phyloP scores from a whole-genome alignment of 106 monocot genomes.

The Gastrodia elata region DNA sequence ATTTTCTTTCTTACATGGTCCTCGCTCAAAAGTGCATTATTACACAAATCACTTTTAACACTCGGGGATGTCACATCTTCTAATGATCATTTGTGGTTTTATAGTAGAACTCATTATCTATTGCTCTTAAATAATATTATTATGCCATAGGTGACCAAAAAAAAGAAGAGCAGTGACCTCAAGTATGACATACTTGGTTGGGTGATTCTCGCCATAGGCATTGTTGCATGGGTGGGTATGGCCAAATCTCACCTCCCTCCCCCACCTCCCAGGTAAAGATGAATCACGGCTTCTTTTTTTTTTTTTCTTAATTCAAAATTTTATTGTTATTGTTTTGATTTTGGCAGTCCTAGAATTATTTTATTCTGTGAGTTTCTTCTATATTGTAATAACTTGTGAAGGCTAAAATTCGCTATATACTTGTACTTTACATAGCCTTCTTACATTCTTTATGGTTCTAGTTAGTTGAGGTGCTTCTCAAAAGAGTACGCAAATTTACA shows the following conservation, averaged over 20 bases:
- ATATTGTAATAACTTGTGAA: not conserved
- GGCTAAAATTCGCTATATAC: not conserved
- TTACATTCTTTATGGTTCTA: not conserved
- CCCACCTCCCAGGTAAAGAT: constrained; percentile 20
- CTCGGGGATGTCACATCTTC: too few relatives aligned
- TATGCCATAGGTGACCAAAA: constrained; percentile 14
- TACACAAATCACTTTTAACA: too few relatives aligned
- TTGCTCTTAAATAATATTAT: not conserved
- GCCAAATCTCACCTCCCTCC: constrained; percentile 40
- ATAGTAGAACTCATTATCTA: too few relatives aligned
- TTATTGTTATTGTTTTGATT: not conserved
- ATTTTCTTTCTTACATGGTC: too few relatives aligned
- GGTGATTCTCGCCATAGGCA: constrained; percentile 27
- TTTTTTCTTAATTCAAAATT: too few relatives aligned
- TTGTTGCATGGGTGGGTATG: constrained; percentile 36
- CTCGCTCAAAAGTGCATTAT: too few relatives aligned
- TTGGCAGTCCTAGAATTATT: not conserved
- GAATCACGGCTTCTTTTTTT: not conserved
- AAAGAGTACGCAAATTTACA: not conserved
- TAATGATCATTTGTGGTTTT: too few relatives aligned
- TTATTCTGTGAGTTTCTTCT: not conserved
- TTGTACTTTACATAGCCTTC: not conserved
- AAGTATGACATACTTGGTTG: constrained; percentile 40
- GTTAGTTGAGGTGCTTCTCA: not conserved
- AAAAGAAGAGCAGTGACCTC: constrained; percentile 22